phyloP scores from a whole-genome alignment of 2,329 filamentous ascomycete genomes.

The Fusarium nematophilum region DNA sequence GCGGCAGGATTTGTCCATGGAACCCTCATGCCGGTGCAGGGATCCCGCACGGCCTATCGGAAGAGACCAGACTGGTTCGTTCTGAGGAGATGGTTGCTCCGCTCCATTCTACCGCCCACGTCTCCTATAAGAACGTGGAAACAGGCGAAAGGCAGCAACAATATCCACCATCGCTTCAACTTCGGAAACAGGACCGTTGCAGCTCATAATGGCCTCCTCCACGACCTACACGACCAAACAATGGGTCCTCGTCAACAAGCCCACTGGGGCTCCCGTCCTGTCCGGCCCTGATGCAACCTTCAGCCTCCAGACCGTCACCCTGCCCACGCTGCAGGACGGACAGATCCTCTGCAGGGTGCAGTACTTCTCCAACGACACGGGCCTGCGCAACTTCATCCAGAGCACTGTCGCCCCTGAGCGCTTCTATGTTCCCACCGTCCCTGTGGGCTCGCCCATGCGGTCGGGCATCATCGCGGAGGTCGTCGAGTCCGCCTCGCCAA shows the following conservation, averaged over 20 bases:
- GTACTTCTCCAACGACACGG: slow-evolving; percentile 47
- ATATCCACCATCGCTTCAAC: slow-evolving; percentile 8
- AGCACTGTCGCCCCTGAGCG: slow-evolving; percentile 43
- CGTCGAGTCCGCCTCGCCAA: slow-evolving; percentile 39
- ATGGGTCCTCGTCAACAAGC: slow-evolving; percentile 45
- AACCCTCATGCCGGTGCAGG: slow-evolving; percentile 6
- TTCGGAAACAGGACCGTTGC: slow-evolving; percentile 6
- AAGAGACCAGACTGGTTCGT: slow-evolving; percentile 21
- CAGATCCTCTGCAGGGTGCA: slow-evolving; percentile 44
- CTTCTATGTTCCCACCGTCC: slow-evolving; percentile 45
- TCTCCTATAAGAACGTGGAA: slow-evolving; percentile 7
- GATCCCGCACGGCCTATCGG: slow-evolving; percentile 22
- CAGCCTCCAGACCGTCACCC: slow-evolving; percentile 38
- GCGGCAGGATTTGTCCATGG: slow-evolving; percentile 13
- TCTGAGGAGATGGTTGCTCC: neutral
- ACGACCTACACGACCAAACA: slow-evolving; percentile 44
- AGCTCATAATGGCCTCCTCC: slow-evolving; percentile 33
- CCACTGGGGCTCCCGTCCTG: slow-evolving; percentile 41
- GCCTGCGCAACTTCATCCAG: slow-evolving; percentile 45
- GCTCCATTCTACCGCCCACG: neutral
- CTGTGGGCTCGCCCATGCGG: slow-evolving; percentile 43
- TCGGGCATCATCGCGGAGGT: slow-evolving; percentile 46
- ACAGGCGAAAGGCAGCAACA: slow-evolving; percentile 1
- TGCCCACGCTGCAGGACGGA: slow-evolving; percentile 41
- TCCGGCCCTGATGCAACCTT: slow-evolving; percentile 44